These are phyloP conservation scores for Kuraishia hungarica DNA, from an alignment of 805 yeast genomes.

Conservation along the genomic window DNA sequence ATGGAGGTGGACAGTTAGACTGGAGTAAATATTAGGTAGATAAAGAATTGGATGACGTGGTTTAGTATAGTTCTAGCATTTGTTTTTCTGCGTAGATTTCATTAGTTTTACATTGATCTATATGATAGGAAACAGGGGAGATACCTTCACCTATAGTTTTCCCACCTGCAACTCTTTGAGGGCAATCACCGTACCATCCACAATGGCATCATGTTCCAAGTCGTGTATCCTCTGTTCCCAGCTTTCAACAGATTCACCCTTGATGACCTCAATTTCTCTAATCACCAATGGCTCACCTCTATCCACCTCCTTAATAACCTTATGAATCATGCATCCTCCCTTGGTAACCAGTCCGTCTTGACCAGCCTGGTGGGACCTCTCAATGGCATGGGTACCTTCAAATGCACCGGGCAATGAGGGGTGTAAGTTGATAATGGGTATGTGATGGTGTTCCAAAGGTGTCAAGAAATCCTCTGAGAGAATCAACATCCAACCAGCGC, in stretches of 20 bases:
- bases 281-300: slow-evolving; percentile 86
- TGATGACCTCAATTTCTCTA: slow-evolving; percentile 60
- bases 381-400: slow-evolving; percentile 96
- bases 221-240: slow-evolving; percentile 80
- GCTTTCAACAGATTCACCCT: slow-evolving; percentile 68
- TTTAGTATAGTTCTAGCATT: neutral
- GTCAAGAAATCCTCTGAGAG: slow-evolving; percentile 67
- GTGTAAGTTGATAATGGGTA: slow-evolving; percentile 86
- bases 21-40: too few species aligned
- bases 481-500: slow-evolving; percentile 99
- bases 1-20: slow-evolving; percentile 42
- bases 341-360: slow-evolving; percentile 66
- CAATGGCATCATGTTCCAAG: slow-evolving; percentile 85
- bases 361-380: slow-evolving; percentile 93
- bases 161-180: slow-evolving; percentile 24
- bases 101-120: neutral
- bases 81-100: neutral
- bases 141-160: neutral
- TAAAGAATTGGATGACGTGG: neutral
- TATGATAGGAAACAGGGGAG: neutral
- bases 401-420: slow-evolving; percentile 97
- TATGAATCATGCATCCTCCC: slow-evolving; percentile 96
- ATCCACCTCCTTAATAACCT: slow-evolving; percentile 94
- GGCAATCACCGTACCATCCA: slow-evolving; percentile 76
- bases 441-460: slow-evolving; percentile 48